Percentiles rank a stretch among this genome's conserved stretches.
phyloP scores from a whole-genome alignment of 2,329 filamentous ascomycete genomes.

The Xylaria hypoxylon region DNA sequence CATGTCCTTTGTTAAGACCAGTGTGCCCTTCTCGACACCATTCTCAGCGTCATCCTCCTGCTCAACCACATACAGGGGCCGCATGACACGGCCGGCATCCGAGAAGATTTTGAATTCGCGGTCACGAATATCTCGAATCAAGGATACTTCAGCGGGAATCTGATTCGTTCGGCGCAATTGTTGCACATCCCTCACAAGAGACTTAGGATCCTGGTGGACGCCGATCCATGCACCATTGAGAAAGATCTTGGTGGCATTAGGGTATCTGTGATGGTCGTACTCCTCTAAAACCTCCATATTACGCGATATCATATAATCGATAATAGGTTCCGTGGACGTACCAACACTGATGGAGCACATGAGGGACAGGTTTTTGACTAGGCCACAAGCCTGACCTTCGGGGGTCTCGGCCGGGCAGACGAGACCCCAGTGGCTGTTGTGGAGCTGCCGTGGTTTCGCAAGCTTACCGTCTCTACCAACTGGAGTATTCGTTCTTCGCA shows the following conservation, averaged over 20 bases:
- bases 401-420: conserved; percentile 98
- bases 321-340: conserved; percentile 87
- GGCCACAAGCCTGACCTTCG: conserved; percentile 96
- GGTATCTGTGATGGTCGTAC: conserved; percentile 86
- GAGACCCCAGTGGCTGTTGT: conserved; percentile 98
- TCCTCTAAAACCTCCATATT: conserved; percentile 98
- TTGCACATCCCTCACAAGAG: conserved; percentile 83
- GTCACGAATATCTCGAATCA: conserved; percentile 96
- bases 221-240: conserved; percentile 99
- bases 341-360: conserved; percentile 99
- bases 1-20: conserved; percentile 86
- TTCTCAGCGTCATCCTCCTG: conserved; percentile 81
- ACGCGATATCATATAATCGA: conserved; percentile 94
- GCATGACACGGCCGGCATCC: conserved; percentile 93
- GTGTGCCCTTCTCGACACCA: conserved; percentile 69
- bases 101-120: conserved; percentile 99
- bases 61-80: conserved; percentile 93
- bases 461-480: conserved; percentile 98
- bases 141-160: conserved; percentile 90
- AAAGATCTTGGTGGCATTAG: conserved; percentile 96
- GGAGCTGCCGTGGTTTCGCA: conserved; percentile 95
- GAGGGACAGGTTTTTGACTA: conserved; percentile 96
- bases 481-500: conserved; percentile 96
- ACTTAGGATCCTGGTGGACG: conserved; percentile 88
- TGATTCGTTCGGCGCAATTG: conserved; percentile 82